phyloP scores from a whole-genome alignment of 2,329 filamentous ascomycete species.

The Scortechinia acanthostroma region DNA sequence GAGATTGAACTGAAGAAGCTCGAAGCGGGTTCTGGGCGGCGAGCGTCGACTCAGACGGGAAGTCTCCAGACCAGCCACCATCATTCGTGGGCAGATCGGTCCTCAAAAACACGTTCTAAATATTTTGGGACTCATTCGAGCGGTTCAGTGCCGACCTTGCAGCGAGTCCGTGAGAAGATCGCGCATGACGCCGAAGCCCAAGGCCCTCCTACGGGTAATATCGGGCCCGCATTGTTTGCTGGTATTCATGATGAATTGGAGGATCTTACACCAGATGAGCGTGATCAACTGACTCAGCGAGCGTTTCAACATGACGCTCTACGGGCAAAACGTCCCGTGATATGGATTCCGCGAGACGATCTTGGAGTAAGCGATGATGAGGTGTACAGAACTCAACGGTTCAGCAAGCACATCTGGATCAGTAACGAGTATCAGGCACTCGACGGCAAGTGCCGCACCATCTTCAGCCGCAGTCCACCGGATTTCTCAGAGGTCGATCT shows the following conservation, averaged over 20 bases:
- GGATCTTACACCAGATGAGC: conserved; percentile 82
- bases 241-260: conserved; percentile 89
- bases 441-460: conserved; percentile 74
- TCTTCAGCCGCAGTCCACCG: conserved; percentile 78
- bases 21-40: not conserved
- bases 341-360: conserved; percentile 91
- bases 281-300: conserved; percentile 76
- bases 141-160: conserved; percentile 31
- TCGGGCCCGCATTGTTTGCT: conserved; percentile 75
- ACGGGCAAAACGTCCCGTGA: conserved; percentile 73
- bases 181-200: conserved; percentile 37
- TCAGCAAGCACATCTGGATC: conserved; percentile 81
- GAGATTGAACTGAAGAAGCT: conserved; percentile 12
- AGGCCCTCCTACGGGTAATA: conserved; percentile 67
- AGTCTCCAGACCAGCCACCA: not conserved
- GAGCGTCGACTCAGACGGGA: not conserved
- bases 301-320: conserved; percentile 88
- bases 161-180: conserved; percentile 31
- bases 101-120: conserved; percentile 22
- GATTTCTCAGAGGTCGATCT: conserved; percentile 85
- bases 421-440: conserved; percentile 87
- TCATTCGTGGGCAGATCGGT: conserved; percentile 27
- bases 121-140: conserved; percentile 38
- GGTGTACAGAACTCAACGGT: conserved; percentile 67
- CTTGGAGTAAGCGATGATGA: conserved; percentile 89